phyloP scores from a whole-genome alignment of 306 rosid species.

The Rosa chinensis region DNA sequence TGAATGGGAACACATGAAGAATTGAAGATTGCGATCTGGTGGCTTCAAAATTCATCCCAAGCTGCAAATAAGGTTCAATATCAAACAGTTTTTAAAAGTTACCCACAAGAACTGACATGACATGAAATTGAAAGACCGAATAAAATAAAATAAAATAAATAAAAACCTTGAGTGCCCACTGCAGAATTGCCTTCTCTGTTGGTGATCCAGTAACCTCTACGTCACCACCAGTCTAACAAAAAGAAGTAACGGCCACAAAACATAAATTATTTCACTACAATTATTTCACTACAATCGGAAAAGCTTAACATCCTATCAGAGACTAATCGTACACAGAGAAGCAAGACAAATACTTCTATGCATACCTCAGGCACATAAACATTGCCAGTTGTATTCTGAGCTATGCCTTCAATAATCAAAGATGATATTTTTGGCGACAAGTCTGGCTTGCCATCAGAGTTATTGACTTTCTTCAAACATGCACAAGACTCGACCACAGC shows the following conservation, averaged over 20 bases:
- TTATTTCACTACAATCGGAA: background rate
- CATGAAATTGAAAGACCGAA: background rate
- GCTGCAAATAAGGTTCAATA: slow-evolving; percentile 45
- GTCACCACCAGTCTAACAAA: slow-evolving; percentile 47
- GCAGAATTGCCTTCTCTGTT: slow-evolving; percentile 83
- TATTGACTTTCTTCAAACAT: slow-evolving; percentile 58
- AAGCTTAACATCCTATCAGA: background rate
- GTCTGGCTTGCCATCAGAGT: slow-evolving; percentile 49
- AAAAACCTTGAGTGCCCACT: slow-evolving; percentile 69
- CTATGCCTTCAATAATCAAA: slow-evolving; percentile 69
- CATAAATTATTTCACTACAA: background rate
- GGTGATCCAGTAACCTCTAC: slow-evolving; percentile 89
- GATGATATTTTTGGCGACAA: slow-evolving; percentile 43
- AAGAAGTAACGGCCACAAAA: slow-evolving; percentile 10
- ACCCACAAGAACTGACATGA: background rate
- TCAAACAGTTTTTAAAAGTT: background rate
- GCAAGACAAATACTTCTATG: background rate
- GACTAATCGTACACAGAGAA: background rate
- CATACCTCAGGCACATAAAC: slow-evolving; percentile 71
- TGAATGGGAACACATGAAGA: slow-evolving; percentile 81
- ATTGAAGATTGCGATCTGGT: slow-evolving; percentile 55
- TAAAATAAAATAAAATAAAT: background rate
- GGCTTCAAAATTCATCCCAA: slow-evolving; percentile 74
- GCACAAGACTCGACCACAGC: slow-evolving; percentile 67
- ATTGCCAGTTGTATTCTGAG: slow-evolving; percentile 73